Base-by-base conservation (phyloP, 2,329 filamentous ascomycete genomes). In the Chaetomium strumarium region DNA sequence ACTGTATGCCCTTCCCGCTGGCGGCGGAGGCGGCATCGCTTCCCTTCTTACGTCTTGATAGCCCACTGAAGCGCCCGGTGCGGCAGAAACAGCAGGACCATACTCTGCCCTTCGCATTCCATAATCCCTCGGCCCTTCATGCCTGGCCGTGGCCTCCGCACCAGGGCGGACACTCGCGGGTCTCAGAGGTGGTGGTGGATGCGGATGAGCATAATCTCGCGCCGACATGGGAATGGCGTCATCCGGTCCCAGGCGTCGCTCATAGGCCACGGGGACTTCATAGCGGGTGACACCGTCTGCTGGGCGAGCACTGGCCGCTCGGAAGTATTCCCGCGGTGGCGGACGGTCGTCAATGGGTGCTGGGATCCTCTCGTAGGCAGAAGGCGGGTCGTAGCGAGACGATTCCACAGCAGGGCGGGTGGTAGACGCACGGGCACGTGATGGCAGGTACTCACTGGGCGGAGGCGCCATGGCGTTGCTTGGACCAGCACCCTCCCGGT, bases 341-440 rank as follows among this genome's bases (percentile, higher is more conserved):
- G 33, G n/a, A 4, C 69, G 58, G 12, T 77, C 77, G 38, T 79
- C 75, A 20, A 72, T 9, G 5, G 42, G 33, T 10, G 24, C 63
- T 49, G 70, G 63, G 38, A 71, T 29, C 16, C 53, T 43, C 6
- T 61, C 56, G 29, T 59, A 58, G 13, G 20, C n/a, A 1, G 52
- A 20, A 5, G 55, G 20, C n/a, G 1, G 46, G 10, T 64, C 65
- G 45, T 66, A 66, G 13, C 59, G 58, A 24, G 67, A 55, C 3
- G 66, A 50, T 24, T 63, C 62, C 36, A 51, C 14, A n/a, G 70
- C 69, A 11, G 79, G 79, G 33, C 77, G 75, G 33, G 77, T 75
- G 58, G 78, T 84, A 8, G 78, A 65, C 31, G 81, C 72, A 52
- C 83, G 72, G 39, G 77, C 62, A 39, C 77, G 70, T n/a, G 76